A percentile compares a stretch with the other conserved stretches of the same genome.
Evolutionary conservation across 495 filamentous ascomycete genomes (phyloP).

Genomic region (Symbiotaphrina buchneri): DNA sequence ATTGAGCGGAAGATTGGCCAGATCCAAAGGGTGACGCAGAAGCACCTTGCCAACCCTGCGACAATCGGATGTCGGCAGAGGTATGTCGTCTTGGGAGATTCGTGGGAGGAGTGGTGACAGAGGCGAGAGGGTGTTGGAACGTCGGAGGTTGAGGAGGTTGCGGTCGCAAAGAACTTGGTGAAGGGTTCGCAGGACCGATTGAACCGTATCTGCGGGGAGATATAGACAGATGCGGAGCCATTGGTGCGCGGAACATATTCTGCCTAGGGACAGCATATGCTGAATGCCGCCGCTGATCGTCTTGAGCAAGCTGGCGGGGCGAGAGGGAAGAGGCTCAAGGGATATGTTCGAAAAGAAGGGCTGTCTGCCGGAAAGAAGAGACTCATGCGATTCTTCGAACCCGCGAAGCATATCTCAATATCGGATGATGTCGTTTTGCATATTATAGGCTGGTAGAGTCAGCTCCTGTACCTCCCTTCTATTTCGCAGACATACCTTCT

Average conservation of each 20-base stretch:
- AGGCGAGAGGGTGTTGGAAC: constrained; percentile 44
- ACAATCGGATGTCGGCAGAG: constrained; percentile 81
- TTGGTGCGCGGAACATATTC: constrained; percentile 46
- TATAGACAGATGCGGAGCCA: constrained; percentile 54
- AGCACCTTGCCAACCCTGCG: constrained; percentile 57
- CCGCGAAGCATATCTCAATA: constrained; percentile 49
- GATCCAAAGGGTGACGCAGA: constrained; percentile 49
- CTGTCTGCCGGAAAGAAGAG: constrained; percentile 49
- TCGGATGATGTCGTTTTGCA: constrained; percentile 71
- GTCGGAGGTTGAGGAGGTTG: constrained; percentile 42
- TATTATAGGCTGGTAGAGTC: constrained; percentile 34
- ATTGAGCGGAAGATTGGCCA: constrained; percentile 50
- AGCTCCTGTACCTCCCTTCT: constrained; percentile 1
- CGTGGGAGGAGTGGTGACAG: constrained; percentile 50
- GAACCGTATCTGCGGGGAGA: constrained; percentile 71
- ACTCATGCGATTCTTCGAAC: constrained; percentile 60
- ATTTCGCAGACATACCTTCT: constrained; percentile 25
- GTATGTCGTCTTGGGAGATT: constrained; percentile 75
- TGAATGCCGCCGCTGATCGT: constrained; percentile 55
- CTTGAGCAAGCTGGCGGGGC: constrained; percentile 74
- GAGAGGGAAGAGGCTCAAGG: constrained; percentile 58
- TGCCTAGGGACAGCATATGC: constrained; percentile 18
- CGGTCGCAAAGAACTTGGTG: constrained; percentile 48
- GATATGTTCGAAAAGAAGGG: constrained; percentile 53
- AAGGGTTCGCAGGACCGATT: constrained; percentile 51